These are phyloP conservation scores for Huntiella savannae DNA, from an alignment of 2,329 filamentous ascomycete species.

Conservation along the genomic window DNA sequence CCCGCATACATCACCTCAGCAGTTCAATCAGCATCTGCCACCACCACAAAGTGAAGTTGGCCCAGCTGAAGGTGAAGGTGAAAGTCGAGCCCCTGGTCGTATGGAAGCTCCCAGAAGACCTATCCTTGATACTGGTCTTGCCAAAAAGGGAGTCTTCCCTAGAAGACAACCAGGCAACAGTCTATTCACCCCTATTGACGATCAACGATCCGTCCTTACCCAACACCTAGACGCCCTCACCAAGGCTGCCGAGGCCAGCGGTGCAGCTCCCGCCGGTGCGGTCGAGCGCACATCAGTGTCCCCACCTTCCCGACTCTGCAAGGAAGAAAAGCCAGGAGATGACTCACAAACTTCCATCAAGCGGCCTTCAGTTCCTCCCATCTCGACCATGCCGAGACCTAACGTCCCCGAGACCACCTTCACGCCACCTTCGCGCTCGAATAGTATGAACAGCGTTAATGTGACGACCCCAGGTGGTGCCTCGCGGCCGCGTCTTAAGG, in stretches of 20 bases:
- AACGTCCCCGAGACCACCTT: constrained; percentile 46
- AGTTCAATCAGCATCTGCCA: constrained; percentile 20
- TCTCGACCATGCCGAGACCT: constrained; percentile 18
- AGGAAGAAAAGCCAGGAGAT: no score
- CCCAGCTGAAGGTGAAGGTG: no score
- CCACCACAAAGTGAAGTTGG: constrained; percentile 2
- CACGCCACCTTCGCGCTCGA: constrained; percentile 57
- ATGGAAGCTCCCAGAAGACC: constrained; percentile 21
- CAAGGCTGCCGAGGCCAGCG: constrained; percentile 29
- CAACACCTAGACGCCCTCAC: constrained; percentile 55
- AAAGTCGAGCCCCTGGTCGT: constrained; percentile 25
- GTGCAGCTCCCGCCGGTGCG: neutral
- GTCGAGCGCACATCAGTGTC: no score
- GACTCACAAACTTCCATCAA: constrained; percentile 18
- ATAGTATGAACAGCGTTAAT: constrained; percentile 59
- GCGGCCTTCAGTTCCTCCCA: constrained; percentile 1
- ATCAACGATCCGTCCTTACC: constrained; percentile 70
- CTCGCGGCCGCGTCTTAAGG: constrained; percentile 58
- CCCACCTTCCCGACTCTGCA: no score
- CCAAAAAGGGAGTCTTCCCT: constrained; percentile 46
- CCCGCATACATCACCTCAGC: constrained; percentile 18
- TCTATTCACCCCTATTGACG: constrained; percentile 95
- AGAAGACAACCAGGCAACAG: constrained; percentile 45
- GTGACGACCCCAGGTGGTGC: constrained; percentile 46
- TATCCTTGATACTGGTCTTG: constrained; percentile 25